phyloP scores from a whole-genome alignment of 2,329 filamentous ascomycete genomes.

The Epichloe coenophiala region DNA sequence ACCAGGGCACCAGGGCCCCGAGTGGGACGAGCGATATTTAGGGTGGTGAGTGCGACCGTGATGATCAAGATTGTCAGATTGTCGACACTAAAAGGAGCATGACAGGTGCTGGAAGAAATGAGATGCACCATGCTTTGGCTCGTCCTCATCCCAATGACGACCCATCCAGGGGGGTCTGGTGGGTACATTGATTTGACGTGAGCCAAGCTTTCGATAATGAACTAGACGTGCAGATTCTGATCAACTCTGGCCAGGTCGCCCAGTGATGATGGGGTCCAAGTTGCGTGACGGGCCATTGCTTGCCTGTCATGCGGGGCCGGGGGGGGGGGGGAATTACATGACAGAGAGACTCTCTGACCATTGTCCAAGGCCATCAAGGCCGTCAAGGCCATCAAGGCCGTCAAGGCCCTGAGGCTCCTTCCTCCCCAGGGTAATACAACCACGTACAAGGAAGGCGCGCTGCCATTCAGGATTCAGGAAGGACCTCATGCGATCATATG shows the following conservation, averaged over 20 bases:
- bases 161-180: background rate
- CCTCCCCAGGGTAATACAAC: background rate
- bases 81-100: conserved; percentile 4
- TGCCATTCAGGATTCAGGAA: background rate
- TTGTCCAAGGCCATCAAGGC: no score
- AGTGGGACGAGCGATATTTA: conserved; percentile 1
- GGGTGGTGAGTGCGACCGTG: background rate
- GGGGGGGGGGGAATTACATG: no score
- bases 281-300: background rate
- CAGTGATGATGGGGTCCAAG: background rate
- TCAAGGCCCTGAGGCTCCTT: no score
- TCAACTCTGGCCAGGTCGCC: background rate
- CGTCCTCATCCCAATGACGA: background rate
- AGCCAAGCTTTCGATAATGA: background rate
- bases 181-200: background rate
- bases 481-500: background rate
- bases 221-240: background rate
- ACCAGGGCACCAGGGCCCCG: background rate
- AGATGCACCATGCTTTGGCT: background rate
- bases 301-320: no score
- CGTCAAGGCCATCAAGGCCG: no score
- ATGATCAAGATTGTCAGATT: conserved; percentile 5
- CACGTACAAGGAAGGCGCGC: background rate
- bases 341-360: no score
- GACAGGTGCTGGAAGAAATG: conserved; percentile 1